Base-by-base conservation (phyloP, 306 rosid genomes). In the Cicer bijugum region DNA sequence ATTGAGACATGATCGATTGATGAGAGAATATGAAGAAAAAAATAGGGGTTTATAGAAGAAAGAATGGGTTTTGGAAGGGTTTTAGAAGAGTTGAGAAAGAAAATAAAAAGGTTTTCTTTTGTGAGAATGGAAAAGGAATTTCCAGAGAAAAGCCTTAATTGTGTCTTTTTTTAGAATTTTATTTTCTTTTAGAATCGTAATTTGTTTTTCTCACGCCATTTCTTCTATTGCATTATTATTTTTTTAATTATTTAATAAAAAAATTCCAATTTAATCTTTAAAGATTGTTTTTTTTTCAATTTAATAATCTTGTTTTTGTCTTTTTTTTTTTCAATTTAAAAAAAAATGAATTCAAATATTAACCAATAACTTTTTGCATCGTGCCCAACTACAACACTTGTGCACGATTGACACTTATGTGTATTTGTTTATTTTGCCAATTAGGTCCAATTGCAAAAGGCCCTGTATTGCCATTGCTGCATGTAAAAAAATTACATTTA, bases 51-150 rank as follows among this genome's bases (percentile, higher is more conserved):
- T 15, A 7, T 6, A 6, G 38, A 28, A 28, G 8, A 4, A 39
- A 44, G 15, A 38, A 17, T 10, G 86, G 91, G 94, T 82, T 89
- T 89, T 63, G 75, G 75, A 47, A 84, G 85, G 94, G 91, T 83
- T 86, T 88, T 68, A 75, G 60, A 72, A 57, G 16, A 59, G 14
- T 56, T 20, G 4, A 56, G 62, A 56, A 4, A 28, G 5, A 28
- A 28, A 28, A 28, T 0, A 28, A 28, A 28, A 28, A 28, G 0
- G 35, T 3, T 28, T 28, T 28, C 3, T 28, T 28, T 0, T 28
- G 1, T 3, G 35, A 28, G 5, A 28, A 28, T 4, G 35, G 35
- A 0, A 28, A 28, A 4, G 35, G 35, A 28, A 28, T 28, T 28
- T 28, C 35, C 5, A 28, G 35, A 28, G 35, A 28, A 28, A 28